Evolutionary conservation across 2,329 filamentous ascomycete genomes (phyloP).

Genomic region (Colletotrichum nymphaeae): DNA sequence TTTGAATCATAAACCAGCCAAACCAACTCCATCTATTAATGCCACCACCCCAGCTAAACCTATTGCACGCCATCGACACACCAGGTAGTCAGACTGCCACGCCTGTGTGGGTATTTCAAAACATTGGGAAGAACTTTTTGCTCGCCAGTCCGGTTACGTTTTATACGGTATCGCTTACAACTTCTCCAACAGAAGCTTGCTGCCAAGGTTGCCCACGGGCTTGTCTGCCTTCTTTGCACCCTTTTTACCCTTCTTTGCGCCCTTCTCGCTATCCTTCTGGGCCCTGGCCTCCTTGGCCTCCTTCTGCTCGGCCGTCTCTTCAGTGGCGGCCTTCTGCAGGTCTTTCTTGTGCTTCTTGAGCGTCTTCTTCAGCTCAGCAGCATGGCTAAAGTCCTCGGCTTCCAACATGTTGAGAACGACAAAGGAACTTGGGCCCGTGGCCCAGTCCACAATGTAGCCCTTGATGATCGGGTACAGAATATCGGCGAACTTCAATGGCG

Average conservation of each 20-base stretch:
- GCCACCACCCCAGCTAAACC: constrained; percentile 17
- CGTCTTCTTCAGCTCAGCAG: constrained; percentile 73
- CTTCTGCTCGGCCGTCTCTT: constrained; percentile 66
- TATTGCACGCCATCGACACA: constrained; percentile 27
- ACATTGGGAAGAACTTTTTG: constrained; percentile 27
- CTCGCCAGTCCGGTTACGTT: constrained; percentile 22
- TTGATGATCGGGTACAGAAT: constrained; percentile 86
- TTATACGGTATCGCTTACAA: constrained; percentile 46
- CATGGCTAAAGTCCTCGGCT: constrained; percentile 75
- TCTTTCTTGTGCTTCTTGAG: constrained; percentile 80
- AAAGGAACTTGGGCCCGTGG: constrained; percentile 86
- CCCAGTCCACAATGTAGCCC: constrained; percentile 82
- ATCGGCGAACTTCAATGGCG: constrained; percentile 82
- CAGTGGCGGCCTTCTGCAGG: constrained; percentile 74
- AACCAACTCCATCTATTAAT: constrained; percentile 27
- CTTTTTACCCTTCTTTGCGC: constrained; percentile 55
- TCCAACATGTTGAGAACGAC: constrained; percentile 87
- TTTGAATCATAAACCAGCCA: background rate
- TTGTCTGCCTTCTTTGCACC: constrained; percentile 54
- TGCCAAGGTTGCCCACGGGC: constrained; percentile 70
- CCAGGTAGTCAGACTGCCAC: constrained; percentile 5
- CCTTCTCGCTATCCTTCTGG: constrained; percentile 52
- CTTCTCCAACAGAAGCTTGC: constrained; percentile 70
- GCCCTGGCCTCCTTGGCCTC: constrained; percentile 61
- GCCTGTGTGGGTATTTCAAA: constrained; percentile 30